Evolutionary conservation across 2,329 filamentous ascomycete species (phyloP).

Genomic region (Atkinsonella texensis): DNA sequence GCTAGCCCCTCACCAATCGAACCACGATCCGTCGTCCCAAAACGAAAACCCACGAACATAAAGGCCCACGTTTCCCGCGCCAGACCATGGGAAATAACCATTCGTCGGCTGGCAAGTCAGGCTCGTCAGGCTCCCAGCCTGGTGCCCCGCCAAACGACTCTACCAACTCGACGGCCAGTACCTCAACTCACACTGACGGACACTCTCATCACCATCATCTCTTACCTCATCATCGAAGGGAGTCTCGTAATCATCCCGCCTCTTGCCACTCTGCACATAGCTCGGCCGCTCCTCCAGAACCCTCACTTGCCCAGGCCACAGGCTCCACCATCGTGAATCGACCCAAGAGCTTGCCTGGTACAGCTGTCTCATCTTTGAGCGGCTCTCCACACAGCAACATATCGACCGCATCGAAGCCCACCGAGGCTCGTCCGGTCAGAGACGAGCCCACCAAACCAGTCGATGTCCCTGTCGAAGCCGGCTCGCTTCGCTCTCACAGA

Average conservation of each 20-base stretch:
- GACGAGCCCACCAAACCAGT: slow-evolving; percentile 42
- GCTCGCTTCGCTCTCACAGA: slow-evolving; percentile 25
- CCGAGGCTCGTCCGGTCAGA: slow-evolving; percentile 15
- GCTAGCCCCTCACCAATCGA: background rate
- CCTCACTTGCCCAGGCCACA: slow-evolving; percentile 48
- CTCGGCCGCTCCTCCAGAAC: slow-evolving; percentile 48
- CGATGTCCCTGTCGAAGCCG: slow-evolving; percentile 37
- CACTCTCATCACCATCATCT: slow-evolving; percentile 8
- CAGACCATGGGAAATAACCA: slow-evolving; percentile 26
- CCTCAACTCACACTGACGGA: slow-evolving; percentile 3
- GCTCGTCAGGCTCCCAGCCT: slow-evolving; percentile 17
- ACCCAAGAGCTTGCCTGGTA: slow-evolving; percentile 34
- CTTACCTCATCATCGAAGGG: slow-evolving; percentile 22
- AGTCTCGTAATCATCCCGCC: slow-evolving; percentile 37
- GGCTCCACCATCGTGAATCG: slow-evolving; percentile 40
- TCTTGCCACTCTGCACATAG: slow-evolving; percentile 42
- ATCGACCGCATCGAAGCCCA: slow-evolving; percentile 16
- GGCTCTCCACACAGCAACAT: slow-evolving; percentile 31
- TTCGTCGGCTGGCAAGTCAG: slow-evolving; percentile 25
- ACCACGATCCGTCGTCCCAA: background rate
- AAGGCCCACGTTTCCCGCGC: slow-evolving; percentile 5
- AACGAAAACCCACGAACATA: background rate
- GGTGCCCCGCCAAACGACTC: slow-evolving; percentile 12
- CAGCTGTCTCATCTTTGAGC: slow-evolving; percentile 36
- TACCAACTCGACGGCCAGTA: slow-evolving; percentile 10